phyloP scores from a whole-genome alignment of 129 eudicot species.

The Artemisia argyi region DNA sequence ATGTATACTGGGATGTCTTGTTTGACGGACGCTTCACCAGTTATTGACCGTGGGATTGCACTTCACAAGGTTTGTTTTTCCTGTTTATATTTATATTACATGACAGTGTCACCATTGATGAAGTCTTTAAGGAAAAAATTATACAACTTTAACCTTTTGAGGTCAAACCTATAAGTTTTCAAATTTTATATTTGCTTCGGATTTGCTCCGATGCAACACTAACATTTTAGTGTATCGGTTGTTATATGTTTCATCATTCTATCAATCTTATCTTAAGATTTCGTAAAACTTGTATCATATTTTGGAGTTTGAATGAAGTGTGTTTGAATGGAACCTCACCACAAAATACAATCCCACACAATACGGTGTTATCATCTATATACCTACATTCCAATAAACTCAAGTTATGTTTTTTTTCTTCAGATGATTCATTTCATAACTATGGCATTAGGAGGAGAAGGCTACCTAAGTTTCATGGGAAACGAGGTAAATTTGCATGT shows the following conservation, averaged over 20 bases:
- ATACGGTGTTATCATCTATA: background rate
- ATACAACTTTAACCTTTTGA: background rate
- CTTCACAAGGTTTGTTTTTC: slow-evolving; percentile 82
- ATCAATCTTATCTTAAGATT: background rate
- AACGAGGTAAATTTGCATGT: slow-evolving; percentile 65
- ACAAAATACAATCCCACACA: background rate
- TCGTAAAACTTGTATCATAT: background rate
- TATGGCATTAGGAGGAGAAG: slow-evolving; percentile 99
- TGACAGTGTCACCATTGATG: background rate
- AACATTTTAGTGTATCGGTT: background rate
- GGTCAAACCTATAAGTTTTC: slow-evolving; percentile 19
- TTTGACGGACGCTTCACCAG: slow-evolving; percentile 75
- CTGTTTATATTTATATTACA: slow-evolving; percentile 11
- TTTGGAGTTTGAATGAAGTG: background rate
- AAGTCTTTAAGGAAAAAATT: background rate
- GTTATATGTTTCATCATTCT: background rate
- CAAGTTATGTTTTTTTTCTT: slow-evolving; percentile 11
- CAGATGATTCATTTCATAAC: slow-evolving; percentile 99
- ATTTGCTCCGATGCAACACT: background rate
- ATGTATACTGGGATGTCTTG: slow-evolving; percentile 98
- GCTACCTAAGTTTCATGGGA: slow-evolving; percentile 99
- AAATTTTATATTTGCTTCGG: background rate
- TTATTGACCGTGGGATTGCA: slow-evolving; percentile 89
- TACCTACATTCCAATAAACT: slow-evolving; percentile 6
- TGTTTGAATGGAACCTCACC: slow-evolving; percentile 8